These are phyloP conservation scores for Plectosphaerella sp. DNA, from an alignment of 2,329 filamentous ascomycete species.

Conservation along the genomic window DNA sequence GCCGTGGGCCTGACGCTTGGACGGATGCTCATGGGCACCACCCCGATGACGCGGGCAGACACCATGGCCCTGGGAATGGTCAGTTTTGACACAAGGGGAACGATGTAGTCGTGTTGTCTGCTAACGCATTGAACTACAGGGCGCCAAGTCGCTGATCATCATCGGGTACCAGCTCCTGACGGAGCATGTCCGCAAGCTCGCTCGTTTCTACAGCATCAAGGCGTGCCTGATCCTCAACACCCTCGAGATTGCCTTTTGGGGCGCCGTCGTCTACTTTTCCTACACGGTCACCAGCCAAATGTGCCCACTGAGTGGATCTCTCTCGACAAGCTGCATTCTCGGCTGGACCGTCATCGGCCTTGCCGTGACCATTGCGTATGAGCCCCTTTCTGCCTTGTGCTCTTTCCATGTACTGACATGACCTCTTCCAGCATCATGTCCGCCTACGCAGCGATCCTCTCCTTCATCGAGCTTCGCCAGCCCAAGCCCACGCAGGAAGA, in stretches of 20 bases:
- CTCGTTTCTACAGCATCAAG: slow-evolving; percentile 31
- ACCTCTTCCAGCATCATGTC: neutral
- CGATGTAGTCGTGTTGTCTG: neutral
- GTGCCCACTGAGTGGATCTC: neutral
- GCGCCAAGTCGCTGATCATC: slow-evolving; percentile 32
- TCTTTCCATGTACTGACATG: neutral
- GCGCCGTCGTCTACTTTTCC: slow-evolving; percentile 3
- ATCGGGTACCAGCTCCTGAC: slow-evolving; percentile 34
- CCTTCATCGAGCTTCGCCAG: neutral
- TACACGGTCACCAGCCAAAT: neutral
- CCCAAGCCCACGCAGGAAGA: neutral
- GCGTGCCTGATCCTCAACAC: slow-evolving; percentile 33
- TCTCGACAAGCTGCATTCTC: neutral
- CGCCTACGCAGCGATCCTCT: neutral
- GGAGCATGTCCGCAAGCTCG: slow-evolving; percentile 24
- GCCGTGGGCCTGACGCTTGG: slow-evolving; percentile 4
- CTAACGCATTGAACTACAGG: slow-evolving; percentile 9
- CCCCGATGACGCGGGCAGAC: slow-evolving; percentile 3
- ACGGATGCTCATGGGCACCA: neutral
- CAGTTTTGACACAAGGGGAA: neutral
- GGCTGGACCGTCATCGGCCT: neutral
- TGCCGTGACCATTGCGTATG: neutral
- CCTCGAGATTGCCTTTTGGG: slow-evolving; percentile 37
- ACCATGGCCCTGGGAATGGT: slow-evolving; percentile 11
- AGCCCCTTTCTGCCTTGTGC: neutral